Evolutionary conservation across 371 early-diverging fungal genomes (phyloP), one percentile per base, ranked within the genome.

Genomic region (Haplosporangium sp.): DNA sequence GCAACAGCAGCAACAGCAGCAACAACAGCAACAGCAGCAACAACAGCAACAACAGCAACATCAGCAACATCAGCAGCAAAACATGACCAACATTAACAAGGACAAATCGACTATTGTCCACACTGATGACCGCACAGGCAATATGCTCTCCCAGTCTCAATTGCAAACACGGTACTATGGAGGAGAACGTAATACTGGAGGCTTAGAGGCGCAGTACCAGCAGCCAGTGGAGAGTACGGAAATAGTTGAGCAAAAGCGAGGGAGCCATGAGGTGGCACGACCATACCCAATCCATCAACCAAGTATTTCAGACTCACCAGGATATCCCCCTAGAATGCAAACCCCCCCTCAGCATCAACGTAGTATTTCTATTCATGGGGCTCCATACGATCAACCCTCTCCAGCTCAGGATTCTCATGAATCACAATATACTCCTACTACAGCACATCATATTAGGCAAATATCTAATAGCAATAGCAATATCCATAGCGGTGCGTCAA

Each of bases 361-460:
- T 2, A 50, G 39, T 39, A 15, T 35, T 3, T 58, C 63, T 45
- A 34, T 44, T 8, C 69, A 61, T 4, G 44, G 60, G 2, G 8
- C 47, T 17, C 61, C 40, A 13, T 57, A 61, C 19, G 69, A 69
- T 9, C 62, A 69, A n/a, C 37, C 57, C 4, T 52, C 38, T 17
- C 40, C 56, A 10, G 56, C 45, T 4, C 73, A 66, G 17, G 11
- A 40, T 19, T 6, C 55, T 27, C 19, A 37, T 1, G 67, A 69
- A 9, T 47, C 35, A 10, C 59, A 50, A 2, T 45, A 61, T 40
- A 34, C 52, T 7, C 60, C 63, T 6, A 13, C 50, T 1, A 17
- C 35, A 11, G 61, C 68, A 20, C 73, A 59, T 38, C 78, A 77
- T 15, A 69, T 62, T 4, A 50, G 69, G 35, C 73, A 77, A n/a